Conservation (phyloP, 345 rosid genomes). For the Hibiscus syriacus region DNA sequence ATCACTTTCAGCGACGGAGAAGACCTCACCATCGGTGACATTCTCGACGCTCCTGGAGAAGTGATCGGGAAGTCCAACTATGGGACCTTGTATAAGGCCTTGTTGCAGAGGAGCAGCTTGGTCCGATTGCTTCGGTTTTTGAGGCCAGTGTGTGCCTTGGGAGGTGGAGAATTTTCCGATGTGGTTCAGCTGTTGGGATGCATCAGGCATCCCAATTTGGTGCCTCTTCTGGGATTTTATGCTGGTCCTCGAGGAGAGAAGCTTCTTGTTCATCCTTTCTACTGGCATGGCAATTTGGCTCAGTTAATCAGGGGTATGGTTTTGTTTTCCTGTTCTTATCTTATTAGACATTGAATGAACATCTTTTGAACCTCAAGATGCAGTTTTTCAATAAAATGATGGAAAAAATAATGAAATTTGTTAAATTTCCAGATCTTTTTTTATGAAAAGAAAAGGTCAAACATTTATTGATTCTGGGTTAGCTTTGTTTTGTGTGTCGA, state of each 20-base stretch:
- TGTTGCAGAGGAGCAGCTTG: constrained; percentile 41
- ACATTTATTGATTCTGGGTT: no score
- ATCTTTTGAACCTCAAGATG: no score
- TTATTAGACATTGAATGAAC: no score
- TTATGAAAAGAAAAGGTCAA: no score
- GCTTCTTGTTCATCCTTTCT: constrained; percentile 80
- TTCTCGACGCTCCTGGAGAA: constrained; percentile 94
- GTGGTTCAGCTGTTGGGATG: constrained; percentile 49
- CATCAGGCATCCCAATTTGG: constrained; percentile 67
- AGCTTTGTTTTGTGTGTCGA: no score
- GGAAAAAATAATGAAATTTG: no score
- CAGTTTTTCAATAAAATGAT: no score
- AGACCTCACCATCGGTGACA: constrained; percentile 64
- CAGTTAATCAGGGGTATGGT: constrained; percentile 65
- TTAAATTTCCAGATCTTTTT: no score
- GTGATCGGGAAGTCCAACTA: constrained; percentile 88
- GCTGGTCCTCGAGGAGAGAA: constrained; percentile 85
- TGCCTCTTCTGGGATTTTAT: constrained; percentile 82
- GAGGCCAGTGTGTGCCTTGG: constrained; percentile 63
- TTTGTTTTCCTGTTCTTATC: no score
- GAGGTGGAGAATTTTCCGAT: constrained; percentile 41
- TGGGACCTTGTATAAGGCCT: constrained; percentile 82
- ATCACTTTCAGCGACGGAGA: constrained; percentile 60
- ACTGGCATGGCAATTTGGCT: constrained; percentile 52
- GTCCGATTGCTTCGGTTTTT: constrained; percentile 71